Percentiles rank a stretch among this genome's conserved stretches.
Evolutionary conservation across 148 eudicot species (phyloP).

Genomic region (Spergularia marina): DNA sequence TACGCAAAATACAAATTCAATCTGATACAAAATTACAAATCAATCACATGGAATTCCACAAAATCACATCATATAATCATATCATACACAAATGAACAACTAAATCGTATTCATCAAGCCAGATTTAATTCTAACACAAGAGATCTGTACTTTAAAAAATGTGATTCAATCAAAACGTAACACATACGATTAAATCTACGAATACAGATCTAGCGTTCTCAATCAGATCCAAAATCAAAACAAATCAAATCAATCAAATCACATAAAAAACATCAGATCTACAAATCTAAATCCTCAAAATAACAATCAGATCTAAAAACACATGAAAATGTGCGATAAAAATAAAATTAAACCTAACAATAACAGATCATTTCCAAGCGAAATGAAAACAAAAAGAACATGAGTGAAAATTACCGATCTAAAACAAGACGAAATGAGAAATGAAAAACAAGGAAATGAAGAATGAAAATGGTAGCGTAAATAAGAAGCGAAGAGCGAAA

Average conservation of each 20-base stretch:
- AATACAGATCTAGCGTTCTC: background rate
- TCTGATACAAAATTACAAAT: too few species aligned
- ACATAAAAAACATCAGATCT: conserved; percentile 15
- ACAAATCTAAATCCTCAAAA: background rate
- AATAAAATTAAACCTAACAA: background rate
- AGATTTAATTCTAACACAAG: background rate
- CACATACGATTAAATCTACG: background rate
- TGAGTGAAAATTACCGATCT: background rate
- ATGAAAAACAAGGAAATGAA: background rate
- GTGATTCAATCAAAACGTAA: background rate
- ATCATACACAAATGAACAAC: too few species aligned
- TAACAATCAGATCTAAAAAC: background rate
- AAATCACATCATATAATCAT: too few species aligned
- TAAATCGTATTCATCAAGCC: too few species aligned
- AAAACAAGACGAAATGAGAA: background rate
- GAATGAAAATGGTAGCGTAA: too few species aligned
- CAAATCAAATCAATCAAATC: background rate
- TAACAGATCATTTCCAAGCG: too few species aligned
- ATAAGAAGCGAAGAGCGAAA: background rate
- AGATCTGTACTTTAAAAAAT: background rate
- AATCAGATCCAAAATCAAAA: background rate
- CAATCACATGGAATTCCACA: too few species aligned
- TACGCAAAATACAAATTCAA: too few species aligned
- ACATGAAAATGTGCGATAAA: too few species aligned
- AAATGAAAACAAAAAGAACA: background rate